phyloP scores from a whole-genome alignment of 75 land plant species.

The Sequoia sempervirens region DNA sequence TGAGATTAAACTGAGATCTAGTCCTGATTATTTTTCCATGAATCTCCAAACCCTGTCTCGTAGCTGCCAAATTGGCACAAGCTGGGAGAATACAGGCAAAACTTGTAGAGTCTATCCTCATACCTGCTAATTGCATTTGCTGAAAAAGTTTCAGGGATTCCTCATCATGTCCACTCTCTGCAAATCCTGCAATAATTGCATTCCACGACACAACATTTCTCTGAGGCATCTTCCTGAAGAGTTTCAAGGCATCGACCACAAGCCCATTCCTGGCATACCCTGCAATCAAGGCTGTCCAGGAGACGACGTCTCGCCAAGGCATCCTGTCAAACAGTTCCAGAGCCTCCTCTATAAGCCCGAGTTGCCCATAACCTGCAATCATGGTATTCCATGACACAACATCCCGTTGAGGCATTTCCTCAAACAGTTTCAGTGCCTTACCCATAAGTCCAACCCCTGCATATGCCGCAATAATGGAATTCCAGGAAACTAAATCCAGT shows the following conservation, averaged over 20 bases:
- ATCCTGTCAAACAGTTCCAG: constrained; percentile 22
- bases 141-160: constrained; percentile 40
- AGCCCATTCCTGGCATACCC: constrained; percentile 32
- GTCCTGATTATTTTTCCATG: not conserved
- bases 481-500: too few species aligned
- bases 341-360: constrained; percentile 26
- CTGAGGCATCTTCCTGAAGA: constrained; percentile 41
- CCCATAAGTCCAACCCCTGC: constrained; percentile 25
- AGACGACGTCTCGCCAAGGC: constrained; percentile 24
- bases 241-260: constrained; percentile 24
- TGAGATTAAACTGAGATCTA: not conserved
- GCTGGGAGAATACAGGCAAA: not conserved
- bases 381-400: constrained; percentile 43
- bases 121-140: constrained; percentile 23
- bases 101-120: not conserved
- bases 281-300: constrained; percentile 54
- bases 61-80: not conserved
- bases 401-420: constrained; percentile 36
- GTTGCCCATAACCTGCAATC: constrained; percentile 21
- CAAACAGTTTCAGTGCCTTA: constrained; percentile 23
- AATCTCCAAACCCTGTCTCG: not conserved
- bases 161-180: constrained; percentile 29
- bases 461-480: too few species aligned
- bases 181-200: constrained; percentile 50
- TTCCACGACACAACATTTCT: constrained; percentile 62